A percentile compares a stretch with the other conserved stretches of the same genome.
These are phyloP conservation scores for Funneliformis caledonium DNA, from an alignment of 371 early-diverging fungal species.

Conservation along the genomic window DNA sequence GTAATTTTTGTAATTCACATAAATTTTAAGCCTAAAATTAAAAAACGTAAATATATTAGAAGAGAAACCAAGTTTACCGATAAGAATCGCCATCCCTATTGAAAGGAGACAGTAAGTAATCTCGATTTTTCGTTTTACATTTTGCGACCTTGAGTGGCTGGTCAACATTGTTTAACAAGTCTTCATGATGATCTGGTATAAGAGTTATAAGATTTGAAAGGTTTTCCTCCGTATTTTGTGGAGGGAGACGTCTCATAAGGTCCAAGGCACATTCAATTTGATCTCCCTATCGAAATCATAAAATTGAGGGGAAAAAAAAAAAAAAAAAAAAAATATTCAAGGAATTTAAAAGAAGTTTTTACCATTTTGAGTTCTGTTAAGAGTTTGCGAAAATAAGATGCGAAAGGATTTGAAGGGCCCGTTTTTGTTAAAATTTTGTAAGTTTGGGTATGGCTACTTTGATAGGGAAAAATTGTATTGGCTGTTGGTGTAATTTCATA, in stretches of 20 bases:
- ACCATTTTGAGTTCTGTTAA: conserved; percentile 25
- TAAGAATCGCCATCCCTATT: conserved; percentile 96
- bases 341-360: not conserved
- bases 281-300: conserved; percentile 44
- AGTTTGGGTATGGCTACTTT: not conserved
- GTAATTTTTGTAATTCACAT: no score
- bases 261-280: conserved; percentile 87
- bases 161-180: conserved; percentile 89
- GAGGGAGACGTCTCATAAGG: conserved; percentile 96
- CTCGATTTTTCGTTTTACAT: conserved; percentile 76
- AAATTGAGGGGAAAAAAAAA: not conserved
- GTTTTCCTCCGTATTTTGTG: conserved; percentile 90
- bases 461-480: conserved; percentile 33
- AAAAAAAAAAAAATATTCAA: not conserved
- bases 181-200: conserved; percentile 88
- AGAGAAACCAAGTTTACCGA: conserved; percentile 57
- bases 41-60: no score
- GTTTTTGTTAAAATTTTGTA: not conserved
- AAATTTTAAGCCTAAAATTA: no score
- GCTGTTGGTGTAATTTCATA: conserved; percentile 10
- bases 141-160: conserved; percentile 87
- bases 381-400: conserved; percentile 19
- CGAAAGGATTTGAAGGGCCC: no score
- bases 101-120: conserved; percentile 93
- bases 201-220: conserved; percentile 82